Base-by-base conservation (phyloP, 768 basidiomycete genomes). In the Serendipita sp. region DNA sequence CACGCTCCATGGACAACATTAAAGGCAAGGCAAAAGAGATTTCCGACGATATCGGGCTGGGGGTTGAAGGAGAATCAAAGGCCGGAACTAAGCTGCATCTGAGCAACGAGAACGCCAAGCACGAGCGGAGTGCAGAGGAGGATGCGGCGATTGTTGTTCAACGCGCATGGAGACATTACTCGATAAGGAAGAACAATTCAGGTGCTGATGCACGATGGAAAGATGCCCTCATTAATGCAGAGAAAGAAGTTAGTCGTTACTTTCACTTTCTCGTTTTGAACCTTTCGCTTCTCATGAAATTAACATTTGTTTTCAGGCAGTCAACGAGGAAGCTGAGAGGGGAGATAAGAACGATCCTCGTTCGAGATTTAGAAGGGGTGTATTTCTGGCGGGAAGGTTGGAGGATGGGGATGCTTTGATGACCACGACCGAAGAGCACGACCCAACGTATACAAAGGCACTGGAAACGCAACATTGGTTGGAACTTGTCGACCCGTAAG, bases 381-480 rank as follows among this genome's bases (percentile, higher is more conserved):
- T 72, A 2, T 77, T 78, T 66, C 72, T 81, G 58, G 73, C 77
- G 7, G 69, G 71, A 2, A 69, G 75, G 34, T 71, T 84, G 36
- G 73, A 75, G 56, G 81, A 82, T 65, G 76, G 75, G 3, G 76
- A 81, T 67, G 67, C 69, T 1, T 73, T 78, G 70, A 70, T 80
- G 13, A 69, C 70, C 5, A 66, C 68, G 10, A 70, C 71, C 28
- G 64, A 73, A n/a, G 48, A 52, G 8, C 52, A 64, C 16, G 70
- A 74, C 44, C 54, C 41, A 44, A 62, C 58, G 18, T 30, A 18
- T 13, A 54, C 63, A 30, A 15, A 58, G 64, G 64, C 63, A 83
- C 74, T 85, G 10, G 82, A 84, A 70, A 80, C 78, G 0, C 83
- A 84, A 68, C 83, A 84, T 69, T 84, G 82, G 81, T 72, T 84